phyloP scores from a whole-genome alignment of 192 early-diverging fungal genomes.

The Dissophora globulifera region DNA sequence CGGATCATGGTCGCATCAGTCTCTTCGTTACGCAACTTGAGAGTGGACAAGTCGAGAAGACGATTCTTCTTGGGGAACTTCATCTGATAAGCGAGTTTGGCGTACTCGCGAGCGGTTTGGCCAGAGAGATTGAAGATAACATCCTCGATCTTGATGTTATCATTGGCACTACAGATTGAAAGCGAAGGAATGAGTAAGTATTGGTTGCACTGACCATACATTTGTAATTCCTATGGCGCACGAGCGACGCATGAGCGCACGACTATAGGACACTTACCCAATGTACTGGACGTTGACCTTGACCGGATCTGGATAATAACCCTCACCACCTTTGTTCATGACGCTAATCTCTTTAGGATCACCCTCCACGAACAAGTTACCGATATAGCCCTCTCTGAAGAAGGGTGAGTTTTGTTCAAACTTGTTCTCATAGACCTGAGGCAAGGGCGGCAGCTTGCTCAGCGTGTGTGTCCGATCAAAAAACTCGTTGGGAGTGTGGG shows the following conservation, averaged over 20 bases:
- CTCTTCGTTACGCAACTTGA: slow-evolving; percentile 52
- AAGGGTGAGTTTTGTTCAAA: slow-evolving; percentile 26
- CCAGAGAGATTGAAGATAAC: slow-evolving; percentile 52
- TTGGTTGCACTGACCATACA: background rate
- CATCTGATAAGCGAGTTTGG: slow-evolving; percentile 54
- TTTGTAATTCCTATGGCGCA: too few species aligned
- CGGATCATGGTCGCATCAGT: slow-evolving; percentile 57
- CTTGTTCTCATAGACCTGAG: slow-evolving; percentile 38
- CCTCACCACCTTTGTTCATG: slow-evolving; percentile 9
- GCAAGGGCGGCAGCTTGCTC: slow-evolving; percentile 20
- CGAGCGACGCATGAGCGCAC: too few species aligned
- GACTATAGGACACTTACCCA: too few species aligned
- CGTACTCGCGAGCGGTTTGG: slow-evolving; percentile 37
- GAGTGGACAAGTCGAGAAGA: slow-evolving; percentile 36
- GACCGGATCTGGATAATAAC: slow-evolving; percentile 6
- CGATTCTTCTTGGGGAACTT: slow-evolving; percentile 46
- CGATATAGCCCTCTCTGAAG: slow-evolving; percentile 35
- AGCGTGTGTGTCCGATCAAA: slow-evolving; percentile 22
- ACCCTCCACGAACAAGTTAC: slow-evolving; percentile 29
- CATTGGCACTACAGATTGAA: slow-evolving; percentile 21
- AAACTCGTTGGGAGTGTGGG: slow-evolving; percentile 34
- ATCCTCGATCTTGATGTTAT: slow-evolving; percentile 32
- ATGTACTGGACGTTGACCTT: slow-evolving; percentile 30
- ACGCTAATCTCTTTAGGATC: slow-evolving; percentile 12
- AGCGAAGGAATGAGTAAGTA: background rate